Evolutionary conservation across 2,329 filamentous ascomycete species (phyloP), one percentile per base, ranked within the genome.

Genomic region (Lecanicillium sp.): DNA sequence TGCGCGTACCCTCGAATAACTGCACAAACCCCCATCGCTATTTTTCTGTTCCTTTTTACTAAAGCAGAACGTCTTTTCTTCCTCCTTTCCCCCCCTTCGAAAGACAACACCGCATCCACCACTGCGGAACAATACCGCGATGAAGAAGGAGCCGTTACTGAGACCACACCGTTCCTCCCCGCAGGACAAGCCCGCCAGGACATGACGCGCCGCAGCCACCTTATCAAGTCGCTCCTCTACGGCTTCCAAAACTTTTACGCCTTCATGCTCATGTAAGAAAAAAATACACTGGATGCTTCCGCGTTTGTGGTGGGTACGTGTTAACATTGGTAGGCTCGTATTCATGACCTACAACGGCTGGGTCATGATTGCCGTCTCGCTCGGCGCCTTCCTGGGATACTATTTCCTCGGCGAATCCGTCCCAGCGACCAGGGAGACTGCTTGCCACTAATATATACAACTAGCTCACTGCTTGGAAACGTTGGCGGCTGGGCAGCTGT

Each of bases 311-410:
- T 5, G 6, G 27, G n/a, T 29, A 20, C 6, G 2, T n/a, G n/a
- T n/a, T 47, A 20, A 47, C 20, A 12, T 6, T 10, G 7, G n/a
- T 51, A 97, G 91, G 93, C 75, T 98, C 52, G 71, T 98, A 19
- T 98, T 98, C 69, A 98, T 98, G 93, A 98, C 93, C n/a, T 98
- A 98, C 71, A 98, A 98, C 61, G 93, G 93, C 49, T 95, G 87
- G 84, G 83, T 98, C 57, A 98, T 98, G 93, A 68, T 95, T 56
- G 80, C 91, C 3, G 90, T 97, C 14, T 86, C 86, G 1, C 72
- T 94, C 9, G 93, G 93, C 14, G 90, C 91, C 0, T 95, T 94
- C 56, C 67, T 95, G 37, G 93, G 93, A 36, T 96, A 95, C 63
- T 63, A 95, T 51, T 59, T 85, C 37, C 98, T 96, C 69, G 86